Evolutionary conservation across 768 basidiomycete species (phyloP), one percentile per base, ranked within the genome.

Genomic region (Aureoboletus auriporus): DNA sequence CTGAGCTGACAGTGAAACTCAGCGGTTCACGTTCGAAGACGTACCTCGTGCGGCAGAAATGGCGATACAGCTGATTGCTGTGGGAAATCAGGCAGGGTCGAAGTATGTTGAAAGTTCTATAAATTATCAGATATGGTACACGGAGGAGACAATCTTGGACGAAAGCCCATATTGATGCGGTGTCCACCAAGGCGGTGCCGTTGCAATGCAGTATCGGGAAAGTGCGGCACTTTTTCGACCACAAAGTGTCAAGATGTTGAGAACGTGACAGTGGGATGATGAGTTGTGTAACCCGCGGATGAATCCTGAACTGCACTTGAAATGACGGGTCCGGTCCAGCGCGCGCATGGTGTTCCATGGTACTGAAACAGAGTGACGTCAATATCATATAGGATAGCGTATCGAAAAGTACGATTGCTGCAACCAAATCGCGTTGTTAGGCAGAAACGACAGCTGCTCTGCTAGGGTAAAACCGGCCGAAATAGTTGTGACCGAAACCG

Each of bases 1-100:
- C 52, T 57, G 55, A 51, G 47, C 42, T 49, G 47, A 39, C 16
- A 44, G 23, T 47, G n/a, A 45, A 54, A 46, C 13, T 9, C 29
- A 30, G 27, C 30, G 8, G 28, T 30, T 23, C 31, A 23, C 1
- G 28, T 30, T 41, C 16, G 31, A 33, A 29, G 17, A 29, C 20
- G 20, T 23, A 23, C 20, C 20, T 23, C 20, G 20, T 23, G 20
- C 20, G 16, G 35, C 11, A 20, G 39, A 16, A 38, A 36, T 39
- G 10, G 30, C 36, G 34, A 34, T 17, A 33, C 31, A 4, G 42
- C 14, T 10, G 37, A 40, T 50, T 38, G 37, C 26, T 42, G 28
- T 27, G 42, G 36, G 34, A 38, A 47, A 38, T 29, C 39, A 14
- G 39, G 8, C 39, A 40, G 39, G 39, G 39, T 40, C 37, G 16